A percentile compares a stretch with the other conserved stretches of the same genome.
Evolutionary conservation across 129 eudicot genomes (phyloP).

Genomic region (Escallonia herrerae): DNA sequence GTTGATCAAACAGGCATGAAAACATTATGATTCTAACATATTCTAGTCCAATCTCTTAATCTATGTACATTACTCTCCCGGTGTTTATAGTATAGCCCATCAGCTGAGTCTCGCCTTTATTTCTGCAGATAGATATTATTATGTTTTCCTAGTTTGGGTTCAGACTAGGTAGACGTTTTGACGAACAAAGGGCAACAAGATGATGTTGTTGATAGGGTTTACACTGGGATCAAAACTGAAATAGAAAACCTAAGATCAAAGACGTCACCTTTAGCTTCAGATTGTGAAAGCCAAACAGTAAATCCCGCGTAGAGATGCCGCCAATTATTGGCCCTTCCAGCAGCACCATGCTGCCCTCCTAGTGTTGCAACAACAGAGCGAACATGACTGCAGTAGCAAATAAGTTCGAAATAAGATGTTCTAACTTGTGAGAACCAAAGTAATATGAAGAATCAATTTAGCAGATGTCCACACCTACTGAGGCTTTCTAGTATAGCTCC

Average conservation of each 20-base stretch:
- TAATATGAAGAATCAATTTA: neutral
- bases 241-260: neutral
- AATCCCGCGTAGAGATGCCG: conserved; percentile 88
- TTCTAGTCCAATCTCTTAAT: too few relatives aligned
- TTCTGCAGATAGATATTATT: too few relatives aligned
- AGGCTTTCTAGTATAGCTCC: conserved; percentile 68
- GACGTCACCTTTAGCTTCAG: conserved; percentile 76
- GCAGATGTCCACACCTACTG: conserved; percentile 55
- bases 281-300: conserved; percentile 83
- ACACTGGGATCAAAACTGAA: too few relatives aligned
- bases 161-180: too few relatives aligned
- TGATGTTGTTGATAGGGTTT: too few relatives aligned
- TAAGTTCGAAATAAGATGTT: neutral
- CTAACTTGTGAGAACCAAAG: neutral
- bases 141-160: too few relatives aligned
- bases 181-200: too few relatives aligned
- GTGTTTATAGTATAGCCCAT: too few relatives aligned
- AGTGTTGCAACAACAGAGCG: conserved; percentile 88
- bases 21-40: too few relatives aligned
- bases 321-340: conserved; percentile 70
- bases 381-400: conserved; percentile 53
- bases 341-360: conserved; percentile 84
- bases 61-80: too few relatives aligned
- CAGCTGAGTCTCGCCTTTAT: too few relatives aligned
- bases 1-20: too few relatives aligned